These are phyloP conservation scores for Kuraishia hungarica DNA, from an alignment of 805 yeast genomes.

Conservation along the genomic window DNA sequence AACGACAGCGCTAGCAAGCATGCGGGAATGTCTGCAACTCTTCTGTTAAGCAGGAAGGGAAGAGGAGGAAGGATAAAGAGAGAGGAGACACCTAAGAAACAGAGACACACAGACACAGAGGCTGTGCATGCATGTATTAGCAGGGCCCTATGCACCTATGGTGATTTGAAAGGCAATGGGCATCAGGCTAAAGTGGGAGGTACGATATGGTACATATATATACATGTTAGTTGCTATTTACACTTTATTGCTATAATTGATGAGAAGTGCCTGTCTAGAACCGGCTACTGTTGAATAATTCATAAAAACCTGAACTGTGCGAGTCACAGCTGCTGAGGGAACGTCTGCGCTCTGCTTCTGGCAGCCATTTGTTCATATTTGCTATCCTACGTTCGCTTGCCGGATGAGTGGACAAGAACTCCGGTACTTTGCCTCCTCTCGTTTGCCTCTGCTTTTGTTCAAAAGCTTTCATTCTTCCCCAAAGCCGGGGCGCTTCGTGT, in stretches of 20 bases:
- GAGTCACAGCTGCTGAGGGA: background rate
- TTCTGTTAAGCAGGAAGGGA: too few species aligned
- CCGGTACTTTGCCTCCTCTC: conserved; percentile 29
- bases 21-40: background rate
- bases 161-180: background rate
- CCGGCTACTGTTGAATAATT: background rate
- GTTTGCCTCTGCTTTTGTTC: conserved; percentile 20
- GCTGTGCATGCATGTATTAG: background rate
- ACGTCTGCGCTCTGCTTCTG: conserved; percentile 34
- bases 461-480: conserved; percentile 74
- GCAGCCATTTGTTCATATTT: conserved; percentile 63
- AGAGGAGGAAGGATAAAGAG: background rate
- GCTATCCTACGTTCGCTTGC: conserved; percentile 63
- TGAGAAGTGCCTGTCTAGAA: too few species aligned
- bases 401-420: conserved; percentile 86
- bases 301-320: background rate
- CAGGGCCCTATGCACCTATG: background rate
- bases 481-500: conserved; percentile 59
- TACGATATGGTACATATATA: too few species aligned
- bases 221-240: too few species aligned
- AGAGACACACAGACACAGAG: too few species aligned
- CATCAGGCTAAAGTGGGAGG: background rate
- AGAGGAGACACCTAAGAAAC: too few species aligned
- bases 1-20: background rate
- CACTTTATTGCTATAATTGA: too few species aligned